Evolutionary conservation across 805 yeast genomes (phyloP).

Genomic region (Brettanomyces anomalus): DNA sequence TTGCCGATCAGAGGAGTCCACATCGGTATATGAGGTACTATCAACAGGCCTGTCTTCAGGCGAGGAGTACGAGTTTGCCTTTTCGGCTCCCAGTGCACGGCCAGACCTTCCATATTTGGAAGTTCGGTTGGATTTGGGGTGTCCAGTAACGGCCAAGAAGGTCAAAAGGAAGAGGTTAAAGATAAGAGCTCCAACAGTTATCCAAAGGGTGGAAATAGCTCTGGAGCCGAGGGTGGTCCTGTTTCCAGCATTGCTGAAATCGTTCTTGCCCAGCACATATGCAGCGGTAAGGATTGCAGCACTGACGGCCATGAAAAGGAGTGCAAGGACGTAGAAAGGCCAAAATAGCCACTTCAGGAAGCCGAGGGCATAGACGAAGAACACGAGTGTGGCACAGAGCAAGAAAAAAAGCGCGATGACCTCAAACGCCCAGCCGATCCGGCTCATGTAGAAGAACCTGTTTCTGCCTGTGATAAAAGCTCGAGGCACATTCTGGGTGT

Average conservation of each 20-base stretch:
- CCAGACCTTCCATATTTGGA: too few species aligned
- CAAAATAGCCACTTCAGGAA: slow-evolving; percentile 5
- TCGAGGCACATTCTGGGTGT: slow-evolving; percentile 39
- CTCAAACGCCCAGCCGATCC: slow-evolving; percentile 60
- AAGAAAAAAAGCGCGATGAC: slow-evolving; percentile 49
- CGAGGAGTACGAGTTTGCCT: too few species aligned
- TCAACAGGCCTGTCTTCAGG: too few species aligned
- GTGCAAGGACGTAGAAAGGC: slow-evolving; percentile 20
- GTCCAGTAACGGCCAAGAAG: not conserved
- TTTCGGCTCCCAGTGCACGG: too few species aligned
- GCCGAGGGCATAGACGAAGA: slow-evolving; percentile 7
- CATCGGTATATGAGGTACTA: too few species aligned
- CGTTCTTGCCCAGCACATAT: slow-evolving; percentile 43
- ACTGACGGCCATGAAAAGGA: slow-evolving; percentile 35
- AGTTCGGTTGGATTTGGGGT: too few species aligned
- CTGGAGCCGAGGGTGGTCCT: slow-evolving; percentile 36
- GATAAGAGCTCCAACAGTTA: slow-evolving; percentile 27
- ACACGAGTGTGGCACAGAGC: slow-evolving; percentile 36
- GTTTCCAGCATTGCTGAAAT: slow-evolving; percentile 35
- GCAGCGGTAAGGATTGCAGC: slow-evolving; percentile 45
- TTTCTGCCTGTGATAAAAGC: slow-evolving; percentile 39
- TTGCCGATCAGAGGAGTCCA: too few species aligned
- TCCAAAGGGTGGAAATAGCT: slow-evolving; percentile 59
- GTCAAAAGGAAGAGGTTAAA: slow-evolving; percentile 2
- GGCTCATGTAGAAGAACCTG: slow-evolving; percentile 55